Percentiles rank a stretch among this genome's conserved stretches.
These are phyloP conservation scores for Tieghemostelium lacteum DNA, from an alignment of 78 protist species.

Conservation along the genomic window DNA sequence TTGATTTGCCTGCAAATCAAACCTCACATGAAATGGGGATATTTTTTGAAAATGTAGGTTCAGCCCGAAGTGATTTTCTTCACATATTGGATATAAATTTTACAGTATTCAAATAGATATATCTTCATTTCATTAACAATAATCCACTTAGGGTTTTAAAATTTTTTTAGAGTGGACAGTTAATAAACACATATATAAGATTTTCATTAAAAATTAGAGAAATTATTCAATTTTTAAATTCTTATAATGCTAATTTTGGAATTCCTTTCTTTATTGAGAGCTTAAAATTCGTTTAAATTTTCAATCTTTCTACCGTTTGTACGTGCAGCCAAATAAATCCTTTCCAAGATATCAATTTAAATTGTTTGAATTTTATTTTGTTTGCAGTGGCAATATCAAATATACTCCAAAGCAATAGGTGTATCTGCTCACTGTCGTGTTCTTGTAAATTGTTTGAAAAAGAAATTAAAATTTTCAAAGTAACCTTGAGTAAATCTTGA, in stretches of 20 bases:
- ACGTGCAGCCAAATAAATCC: too few species aligned
- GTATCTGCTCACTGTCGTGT: neutral
- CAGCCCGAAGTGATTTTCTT: neutral
- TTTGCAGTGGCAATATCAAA: neutral
- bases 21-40: neutral
- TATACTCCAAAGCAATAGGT: neutral
- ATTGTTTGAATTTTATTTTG: neutral
- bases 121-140: neutral
- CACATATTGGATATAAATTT: neutral
- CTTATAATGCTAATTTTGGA: too few species aligned
- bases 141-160: neutral
- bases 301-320: neutral
- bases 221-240: too few species aligned
- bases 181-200: too few species aligned
- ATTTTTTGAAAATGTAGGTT: neutral
- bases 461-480: neutral
- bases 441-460: neutral
- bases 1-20: neutral
- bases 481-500: neutral
- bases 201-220: neutral
- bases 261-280: too few species aligned
- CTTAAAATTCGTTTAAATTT: too few species aligned
- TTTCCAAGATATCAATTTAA: too few species aligned
- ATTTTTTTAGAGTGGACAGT: neutral
- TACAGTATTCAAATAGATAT: conserved; percentile 1